Percentiles rank a stretch among this genome's conserved stretches.
phyloP scores from a whole-genome alignment of 495 filamentous ascomycete species.

The Thermothielavioides terrestris region DNA sequence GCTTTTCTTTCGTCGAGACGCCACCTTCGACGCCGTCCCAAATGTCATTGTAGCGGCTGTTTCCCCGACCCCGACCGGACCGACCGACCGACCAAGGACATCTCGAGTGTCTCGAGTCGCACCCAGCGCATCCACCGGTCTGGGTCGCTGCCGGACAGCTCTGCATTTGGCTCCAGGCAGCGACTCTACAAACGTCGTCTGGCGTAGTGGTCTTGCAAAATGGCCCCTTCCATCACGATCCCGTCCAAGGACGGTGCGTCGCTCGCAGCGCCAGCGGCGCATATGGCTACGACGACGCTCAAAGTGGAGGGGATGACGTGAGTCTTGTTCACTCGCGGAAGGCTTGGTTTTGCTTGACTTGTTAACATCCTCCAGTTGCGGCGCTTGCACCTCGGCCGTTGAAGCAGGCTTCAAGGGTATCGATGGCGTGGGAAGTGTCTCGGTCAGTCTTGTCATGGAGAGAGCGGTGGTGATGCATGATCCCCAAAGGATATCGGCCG shows the following conservation, averaged over 20 bases:
- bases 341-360: not conserved
- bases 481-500: slow-evolving; percentile 60
- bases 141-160: not conserved
- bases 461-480: slow-evolving; percentile 87
- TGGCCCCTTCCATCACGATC: slow-evolving; percentile 43
- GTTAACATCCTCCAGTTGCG: slow-evolving; percentile 38
- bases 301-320: slow-evolving; percentile 86
- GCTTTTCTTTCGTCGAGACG: not conserved
- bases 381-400: slow-evolving; percentile 80
- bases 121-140: not conserved
- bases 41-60: slow-evolving; percentile 8
- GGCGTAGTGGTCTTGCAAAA: slow-evolving; percentile 7
- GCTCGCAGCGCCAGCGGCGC: slow-evolving; percentile 31
- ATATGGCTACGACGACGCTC: slow-evolving; percentile 86
- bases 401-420: slow-evolving; percentile 75
- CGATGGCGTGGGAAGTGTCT: slow-evolving; percentile 71
- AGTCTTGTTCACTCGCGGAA: slow-evolving; percentile 11
- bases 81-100: slow-evolving; percentile 10
- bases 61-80: too few relatives aligned
- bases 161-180: not conserved
- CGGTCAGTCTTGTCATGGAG: slow-evolving; percentile 86
- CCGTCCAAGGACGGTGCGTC: slow-evolving; percentile 30
- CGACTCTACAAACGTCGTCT: not conserved
- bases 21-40: not conserved
- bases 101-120: not conserved